phyloP scores from a whole-genome alignment of 2,329 filamentous ascomycete genomes.

The Fusarium redolens region DNA sequence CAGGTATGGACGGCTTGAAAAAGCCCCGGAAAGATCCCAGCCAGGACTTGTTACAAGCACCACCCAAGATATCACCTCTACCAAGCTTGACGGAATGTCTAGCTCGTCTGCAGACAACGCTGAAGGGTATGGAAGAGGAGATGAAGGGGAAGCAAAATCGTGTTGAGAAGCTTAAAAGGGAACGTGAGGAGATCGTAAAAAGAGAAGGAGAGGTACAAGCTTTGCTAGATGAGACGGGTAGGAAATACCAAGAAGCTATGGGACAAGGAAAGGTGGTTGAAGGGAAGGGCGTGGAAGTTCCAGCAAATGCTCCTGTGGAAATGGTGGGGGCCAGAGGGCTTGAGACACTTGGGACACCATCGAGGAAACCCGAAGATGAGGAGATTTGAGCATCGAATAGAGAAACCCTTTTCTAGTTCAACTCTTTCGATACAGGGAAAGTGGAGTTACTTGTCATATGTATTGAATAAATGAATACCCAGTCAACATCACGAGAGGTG shows the following conservation, averaged over 20 bases:
- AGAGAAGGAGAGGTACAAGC: slow-evolving; percentile 84
- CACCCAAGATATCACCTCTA: slow-evolving; percentile 80
- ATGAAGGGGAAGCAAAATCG: slow-evolving; percentile 69
- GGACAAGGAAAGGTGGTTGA: slow-evolving; percentile 45
- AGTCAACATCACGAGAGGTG: rapidly evolving
- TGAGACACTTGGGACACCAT: slow-evolving; percentile 50
- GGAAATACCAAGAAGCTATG: slow-evolving; percentile 64
- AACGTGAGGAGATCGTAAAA: slow-evolving; percentile 74
- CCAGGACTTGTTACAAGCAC: slow-evolving; percentile 64
- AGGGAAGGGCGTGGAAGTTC: slow-evolving; percentile 34
- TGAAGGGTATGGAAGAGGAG: slow-evolving; percentile 72
- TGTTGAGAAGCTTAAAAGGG: slow-evolving; percentile 74
- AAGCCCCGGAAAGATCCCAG: slow-evolving; percentile 53
- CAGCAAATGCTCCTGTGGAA: slow-evolving; percentile 32
- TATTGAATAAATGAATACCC: background rate
- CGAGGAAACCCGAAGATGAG: slow-evolving; percentile 41
- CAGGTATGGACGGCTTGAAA: slow-evolving; percentile 81
- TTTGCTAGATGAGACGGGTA: slow-evolving; percentile 82
- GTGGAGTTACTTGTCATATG: background rate
- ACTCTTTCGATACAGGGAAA: background rate
- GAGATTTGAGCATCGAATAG: slow-evolving; percentile 11
- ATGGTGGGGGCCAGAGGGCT: slow-evolving; percentile 50
- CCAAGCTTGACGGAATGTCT: slow-evolving; percentile 78
- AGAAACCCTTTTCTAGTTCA: background rate
- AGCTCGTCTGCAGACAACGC: slow-evolving; percentile 68